Evolutionary conservation across 805 yeast genomes (phyloP), one percentile per base, ranked within the genome.

Genomic region (Hemisphaericaspora nanyangensis): DNA sequence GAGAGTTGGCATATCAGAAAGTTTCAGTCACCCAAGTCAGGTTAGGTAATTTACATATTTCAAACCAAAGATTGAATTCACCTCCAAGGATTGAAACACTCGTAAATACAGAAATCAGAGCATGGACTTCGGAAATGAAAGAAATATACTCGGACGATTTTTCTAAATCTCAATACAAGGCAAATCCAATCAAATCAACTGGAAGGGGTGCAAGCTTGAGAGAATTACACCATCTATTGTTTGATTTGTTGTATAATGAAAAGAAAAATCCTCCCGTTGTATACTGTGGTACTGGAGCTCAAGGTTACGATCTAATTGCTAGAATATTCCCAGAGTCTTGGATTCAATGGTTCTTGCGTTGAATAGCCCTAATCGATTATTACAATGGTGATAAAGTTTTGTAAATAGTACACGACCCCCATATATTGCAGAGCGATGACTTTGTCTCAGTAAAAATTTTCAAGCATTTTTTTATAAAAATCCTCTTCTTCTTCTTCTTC

Each of bases 221-320:
- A 25, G 68, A 65, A 7, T 55, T 69, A 32, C 60, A 69, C 45
- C 70, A 69, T 49, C 41, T 58, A 7, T 48, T 69, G 27, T 69
- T 64, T 48, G 74, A 69, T 42, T 55, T 67, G 51, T 55, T 62
- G 7, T 63, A 60, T 42, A 44, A 39, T n/a, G 34, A 32, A 17
- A 30, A 18, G 12, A 28, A 31, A 5, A 54, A 54, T 35, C 61
- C 68, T 3, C 40, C 63, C 2, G 54, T 63, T 5, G 63, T 65
- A 12, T 68, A 67, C 45, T 69, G 68, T 48, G 74, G 74, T 3
- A 47, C 65, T 1, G 74, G 74, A 4, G 69, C 74, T 3, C 50
- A 70, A 27, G 39, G 58, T 2, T 69, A 69, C 44, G 72, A 64
- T 32, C 44, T 58, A 47, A 38, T 68, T 11, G 32, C 67, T 2